phyloP scores from a whole-genome alignment of 1,139 yeast species.

The Suhomyces coccinellae region DNA sequence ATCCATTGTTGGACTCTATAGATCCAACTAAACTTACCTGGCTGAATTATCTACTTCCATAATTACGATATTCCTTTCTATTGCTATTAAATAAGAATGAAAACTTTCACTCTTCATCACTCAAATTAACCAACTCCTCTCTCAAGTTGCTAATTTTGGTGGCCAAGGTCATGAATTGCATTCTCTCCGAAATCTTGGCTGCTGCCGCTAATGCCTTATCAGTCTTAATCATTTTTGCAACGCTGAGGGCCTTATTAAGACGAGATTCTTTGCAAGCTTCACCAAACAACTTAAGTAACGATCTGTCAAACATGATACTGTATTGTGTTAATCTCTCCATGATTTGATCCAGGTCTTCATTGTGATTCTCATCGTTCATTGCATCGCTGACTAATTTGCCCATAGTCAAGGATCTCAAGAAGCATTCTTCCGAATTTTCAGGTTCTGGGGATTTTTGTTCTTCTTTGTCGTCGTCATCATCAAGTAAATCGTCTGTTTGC shows the following conservation, averaged over 20 bases:
- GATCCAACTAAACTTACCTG: no score
- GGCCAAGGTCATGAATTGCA: conserved; percentile 65
- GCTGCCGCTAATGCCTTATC: conserved; percentile 86
- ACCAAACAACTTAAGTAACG: conserved; percentile 75
- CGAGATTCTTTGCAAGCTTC: conserved; percentile 70
- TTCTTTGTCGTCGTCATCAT: conserved; percentile 27
- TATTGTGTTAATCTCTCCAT: conserved; percentile 51
- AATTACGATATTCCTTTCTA: no score
- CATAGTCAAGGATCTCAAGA: conserved; percentile 48
- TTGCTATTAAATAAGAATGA: no score
- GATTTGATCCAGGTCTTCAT: conserved; percentile 40
- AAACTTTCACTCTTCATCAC: conserved; percentile 18
- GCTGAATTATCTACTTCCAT: no score
- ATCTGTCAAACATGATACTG: conserved; percentile 63
- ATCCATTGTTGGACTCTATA: no score
- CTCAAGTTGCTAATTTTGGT: conserved; percentile 65
- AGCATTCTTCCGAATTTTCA: conserved; percentile 38
- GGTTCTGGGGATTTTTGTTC: conserved; percentile 28
- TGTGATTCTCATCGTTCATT: conserved; percentile 31
- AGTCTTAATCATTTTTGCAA: conserved; percentile 68
- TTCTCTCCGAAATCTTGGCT: conserved; percentile 75
- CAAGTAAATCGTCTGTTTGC: conserved; percentile 18
- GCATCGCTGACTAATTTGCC: conserved; percentile 52
- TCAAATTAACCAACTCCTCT: conserved; percentile 45
- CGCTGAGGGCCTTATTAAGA: conserved; percentile 63